Evolutionary conservation across 2,329 filamentous ascomycete species (phyloP).

Genomic region (Xylaria sp.): DNA sequence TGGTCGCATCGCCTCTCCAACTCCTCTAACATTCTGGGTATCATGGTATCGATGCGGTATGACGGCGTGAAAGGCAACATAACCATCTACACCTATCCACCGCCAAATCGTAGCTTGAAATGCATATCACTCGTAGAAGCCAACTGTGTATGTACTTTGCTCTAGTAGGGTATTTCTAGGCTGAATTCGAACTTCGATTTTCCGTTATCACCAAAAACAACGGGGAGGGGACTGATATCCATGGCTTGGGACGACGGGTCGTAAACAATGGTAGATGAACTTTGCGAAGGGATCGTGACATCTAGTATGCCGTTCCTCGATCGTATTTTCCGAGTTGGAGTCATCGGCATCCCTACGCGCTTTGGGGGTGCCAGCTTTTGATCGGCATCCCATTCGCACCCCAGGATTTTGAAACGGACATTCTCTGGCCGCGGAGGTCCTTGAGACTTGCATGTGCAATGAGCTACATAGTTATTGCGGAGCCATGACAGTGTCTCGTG

Average conservation of each 20-base stretch:
- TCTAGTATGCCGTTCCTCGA: constrained; percentile 16
- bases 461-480: constrained; percentile 52
- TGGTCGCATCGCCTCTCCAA: constrained; percentile 11
- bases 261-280: not conserved
- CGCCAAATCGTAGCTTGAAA: not conserved
- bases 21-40: constrained; percentile 40
- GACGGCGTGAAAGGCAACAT: constrained; percentile 26
- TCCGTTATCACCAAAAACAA: constrained; percentile 44
- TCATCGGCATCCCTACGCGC: constrained; percentile 22
- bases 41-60: constrained; percentile 35
- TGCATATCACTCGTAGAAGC: not conserved
- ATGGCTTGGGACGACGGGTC: constrained; percentile 10
- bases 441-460: constrained; percentile 51
- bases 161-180: constrained; percentile 29
- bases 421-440: constrained; percentile 50
- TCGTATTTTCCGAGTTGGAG: constrained; percentile 33
- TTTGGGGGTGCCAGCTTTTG: constrained; percentile 35
- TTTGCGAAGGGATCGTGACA: constrained; percentile 24
- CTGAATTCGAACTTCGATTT: constrained; percentile 44
- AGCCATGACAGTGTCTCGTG: constrained; percentile 55
- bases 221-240: constrained; percentile 36
- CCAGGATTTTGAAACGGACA: constrained; percentile 56
- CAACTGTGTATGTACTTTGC: constrained; percentile 12
- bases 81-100: not conserved
- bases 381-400: constrained; percentile 54